Conservation (phyloP, 2,329 filamentous ascomycete genomes). For the Phialemonium atrogriseum region DNA sequence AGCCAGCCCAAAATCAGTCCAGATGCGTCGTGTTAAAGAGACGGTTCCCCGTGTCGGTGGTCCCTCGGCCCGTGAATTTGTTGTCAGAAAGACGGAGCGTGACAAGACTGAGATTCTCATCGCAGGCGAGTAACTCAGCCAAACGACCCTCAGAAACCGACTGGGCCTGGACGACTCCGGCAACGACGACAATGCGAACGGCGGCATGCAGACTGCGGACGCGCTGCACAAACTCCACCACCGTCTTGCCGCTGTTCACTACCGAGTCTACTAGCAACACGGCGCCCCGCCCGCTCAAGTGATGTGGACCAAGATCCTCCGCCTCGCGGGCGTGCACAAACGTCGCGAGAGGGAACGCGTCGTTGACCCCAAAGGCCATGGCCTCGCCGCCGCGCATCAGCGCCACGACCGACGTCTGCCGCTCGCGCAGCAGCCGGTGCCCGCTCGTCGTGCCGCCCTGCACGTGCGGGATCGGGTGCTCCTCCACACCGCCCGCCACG, state of each 20-base stretch:
- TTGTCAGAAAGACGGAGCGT: slow-evolving; percentile 48
- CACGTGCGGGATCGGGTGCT: slow-evolving; percentile 40
- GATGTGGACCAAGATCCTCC: slow-evolving; percentile 30
- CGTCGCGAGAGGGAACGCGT: slow-evolving; percentile 40
- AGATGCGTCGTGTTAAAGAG: slow-evolving; percentile 50
- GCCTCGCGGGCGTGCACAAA: slow-evolving; percentile 38
- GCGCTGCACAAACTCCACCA: slow-evolving; percentile 37
- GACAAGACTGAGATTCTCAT: slow-evolving; percentile 31
- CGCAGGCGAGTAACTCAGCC: slow-evolving; percentile 10
- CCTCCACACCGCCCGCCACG: slow-evolving; percentile 41
- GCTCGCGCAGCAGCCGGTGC: slow-evolving; percentile 36
- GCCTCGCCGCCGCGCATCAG: slow-evolving; percentile 57
- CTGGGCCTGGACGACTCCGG: slow-evolving; percentile 43
- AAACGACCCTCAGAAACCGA: slow-evolving; percentile 12
- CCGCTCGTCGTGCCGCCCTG: slow-evolving; percentile 36
- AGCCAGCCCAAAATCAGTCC: slow-evolving; percentile 13
- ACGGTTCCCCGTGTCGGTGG: slow-evolving; percentile 50
- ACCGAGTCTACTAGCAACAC: slow-evolving; percentile 53
- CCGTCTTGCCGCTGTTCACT: slow-evolving; percentile 46
- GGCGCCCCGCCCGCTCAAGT: slow-evolving; percentile 28
- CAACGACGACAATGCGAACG: slow-evolving; percentile 43
- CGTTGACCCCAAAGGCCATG: slow-evolving; percentile 50
- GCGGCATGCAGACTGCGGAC: slow-evolving; percentile 29
- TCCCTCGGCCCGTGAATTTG: slow-evolving; percentile 41
- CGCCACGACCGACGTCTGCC: slow-evolving; percentile 43